A percentile compares a stretch with the other conserved stretches of the same genome.
Conservation (phyloP, 2,329 filamentous ascomycete species). For the Fusarium buharicum region DNA sequence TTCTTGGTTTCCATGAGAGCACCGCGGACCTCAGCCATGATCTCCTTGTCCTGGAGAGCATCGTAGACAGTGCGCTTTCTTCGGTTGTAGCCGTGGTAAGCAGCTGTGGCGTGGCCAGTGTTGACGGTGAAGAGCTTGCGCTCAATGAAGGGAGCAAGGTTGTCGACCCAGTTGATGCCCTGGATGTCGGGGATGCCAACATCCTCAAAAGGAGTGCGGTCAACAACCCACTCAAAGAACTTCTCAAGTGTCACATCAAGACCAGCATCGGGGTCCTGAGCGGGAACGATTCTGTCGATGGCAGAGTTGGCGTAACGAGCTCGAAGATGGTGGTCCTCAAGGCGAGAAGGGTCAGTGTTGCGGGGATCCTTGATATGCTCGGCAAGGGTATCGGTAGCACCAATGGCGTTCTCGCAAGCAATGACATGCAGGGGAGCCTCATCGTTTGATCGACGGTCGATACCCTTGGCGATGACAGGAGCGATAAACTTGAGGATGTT, state of each 20-base stretch:
- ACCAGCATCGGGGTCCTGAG: slow-evolving; percentile 81
- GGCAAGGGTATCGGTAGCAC: slow-evolving; percentile 88
- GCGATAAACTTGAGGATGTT: slow-evolving; percentile 97
- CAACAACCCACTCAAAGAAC: slow-evolving; percentile 99
- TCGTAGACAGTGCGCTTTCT: slow-evolving; percentile 91
- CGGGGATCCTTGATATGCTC: slow-evolving; percentile 79
- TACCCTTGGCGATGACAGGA: slow-evolving; percentile 92
- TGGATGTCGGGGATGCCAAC: slow-evolving; percentile 75
- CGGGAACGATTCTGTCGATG: slow-evolving; percentile 97
- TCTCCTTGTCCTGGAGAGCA: slow-evolving; percentile 81
- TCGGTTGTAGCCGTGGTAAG: slow-evolving; percentile 91
- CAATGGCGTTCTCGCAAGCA: slow-evolving; percentile 98
- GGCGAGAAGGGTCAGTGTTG: slow-evolving; percentile 75
- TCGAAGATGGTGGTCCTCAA: slow-evolving; percentile 75
- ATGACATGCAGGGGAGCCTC: slow-evolving; percentile 84
- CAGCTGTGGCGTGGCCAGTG: slow-evolving; percentile 94
- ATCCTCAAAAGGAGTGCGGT: slow-evolving; percentile 83
- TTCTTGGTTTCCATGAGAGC: slow-evolving; percentile 86
- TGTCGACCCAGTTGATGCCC: slow-evolving; percentile 91
- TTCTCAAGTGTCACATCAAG: slow-evolving; percentile 96
- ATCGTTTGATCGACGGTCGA: slow-evolving; percentile 76
- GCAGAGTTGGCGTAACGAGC: slow-evolving; percentile 96
- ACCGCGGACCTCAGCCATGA: slow-evolving; percentile 80
- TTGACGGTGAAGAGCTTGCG: slow-evolving; percentile 99
- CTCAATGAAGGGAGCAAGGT: slow-evolving; percentile 96